Conservation (phyloP, 768 basidiomycete genomes). For the Sistotremastrum suecicum region DNA sequence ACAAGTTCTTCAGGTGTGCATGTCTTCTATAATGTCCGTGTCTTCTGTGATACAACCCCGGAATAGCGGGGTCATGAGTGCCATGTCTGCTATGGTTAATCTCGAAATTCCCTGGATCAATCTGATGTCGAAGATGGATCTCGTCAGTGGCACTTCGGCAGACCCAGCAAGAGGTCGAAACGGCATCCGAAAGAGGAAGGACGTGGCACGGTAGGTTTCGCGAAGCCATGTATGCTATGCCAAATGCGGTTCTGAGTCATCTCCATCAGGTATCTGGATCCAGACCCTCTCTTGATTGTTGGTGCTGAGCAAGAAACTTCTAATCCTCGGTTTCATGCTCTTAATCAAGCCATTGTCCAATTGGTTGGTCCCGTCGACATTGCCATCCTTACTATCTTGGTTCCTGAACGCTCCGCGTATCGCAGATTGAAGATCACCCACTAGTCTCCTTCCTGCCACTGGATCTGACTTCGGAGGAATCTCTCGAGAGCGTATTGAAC, state of each 20-base stretch:
- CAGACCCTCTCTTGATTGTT: constrained; percentile 74
- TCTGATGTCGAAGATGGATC: constrained; percentile 98
- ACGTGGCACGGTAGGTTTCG: constrained; percentile 61
- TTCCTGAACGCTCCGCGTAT: neutral
- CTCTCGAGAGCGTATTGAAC: constrained; percentile 78
- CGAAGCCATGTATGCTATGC: neutral
- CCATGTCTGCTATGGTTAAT: constrained; percentile 99
- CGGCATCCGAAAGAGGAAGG: constrained; percentile 55
- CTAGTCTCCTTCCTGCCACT: constrained; percentile 94
- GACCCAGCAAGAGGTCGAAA: constrained; percentile 53
- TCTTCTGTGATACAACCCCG: constrained; percentile 4
- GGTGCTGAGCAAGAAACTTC: constrained; percentile 33
- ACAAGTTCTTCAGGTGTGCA: constrained; percentile 85
- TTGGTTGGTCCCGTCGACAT: constrained; percentile 39
- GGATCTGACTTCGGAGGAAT: constrained; percentile 81
- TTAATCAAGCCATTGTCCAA: constrained; percentile 92
- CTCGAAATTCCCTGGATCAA: constrained; percentile 96
- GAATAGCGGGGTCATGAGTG: constrained; percentile 78
- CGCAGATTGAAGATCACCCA: constrained; percentile 94
- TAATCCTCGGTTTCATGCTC: constrained; percentile 79
- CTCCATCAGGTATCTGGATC: constrained; percentile 68
- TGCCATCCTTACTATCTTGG: neutral
- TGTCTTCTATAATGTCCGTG: constrained; percentile 1
- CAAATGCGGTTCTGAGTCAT: constrained; percentile 5
- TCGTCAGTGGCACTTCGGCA: constrained; percentile 57